Evolutionary conservation across 768 basidiomycete species (phyloP), one percentile per base, ranked within the genome.

Genomic region (Tulasnella sp.): DNA sequence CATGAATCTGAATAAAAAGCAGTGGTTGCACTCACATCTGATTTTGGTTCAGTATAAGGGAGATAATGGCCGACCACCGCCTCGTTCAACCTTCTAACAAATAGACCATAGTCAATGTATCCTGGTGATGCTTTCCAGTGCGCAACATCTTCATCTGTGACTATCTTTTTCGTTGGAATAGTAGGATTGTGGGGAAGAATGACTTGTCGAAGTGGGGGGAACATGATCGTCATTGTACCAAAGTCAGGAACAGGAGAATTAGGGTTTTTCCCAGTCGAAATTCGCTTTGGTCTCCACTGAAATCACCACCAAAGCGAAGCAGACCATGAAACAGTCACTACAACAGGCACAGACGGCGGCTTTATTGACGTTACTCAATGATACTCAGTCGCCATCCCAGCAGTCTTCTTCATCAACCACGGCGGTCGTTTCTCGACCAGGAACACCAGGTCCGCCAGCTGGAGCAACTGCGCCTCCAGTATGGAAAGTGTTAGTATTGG

Each of bases 401-500:
- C 25, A 50, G 27, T 25, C 52, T 5, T 48, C 56, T 3, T n/a
- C 35, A 8, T 16, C 45, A 37, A 37, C 54, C 40, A n/a, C 48
- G 5, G 28, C 24, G 16, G 37, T 42, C 13, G 42, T 53, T 13
- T 56, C 40, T 9, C 35, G 32, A 4, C 25, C 52, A 7, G 48
- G 39, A 27, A 55, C 61, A 12, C 58, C 64, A 3, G 52, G 66
- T 20, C 63, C 68, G 22, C 57, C 57, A 20, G 53, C 57, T 22
- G 45, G 50, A 3, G 37, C 60, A 3, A 71, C 73, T 10, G 78
- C 75, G 0, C 86, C 89, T 27, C 79, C 89, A 4, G 80, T 95
- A 4, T 99, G 95, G 93, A 99, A 99, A 66, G 81, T 98, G 12
- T 70, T 99, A 8, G 82, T 99, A 1, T 70, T 99, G 48, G 95